These are phyloP conservation scores for Mucuna pruriens DNA, from an alignment of 306 rosid genomes.

Conservation along the genomic window DNA sequence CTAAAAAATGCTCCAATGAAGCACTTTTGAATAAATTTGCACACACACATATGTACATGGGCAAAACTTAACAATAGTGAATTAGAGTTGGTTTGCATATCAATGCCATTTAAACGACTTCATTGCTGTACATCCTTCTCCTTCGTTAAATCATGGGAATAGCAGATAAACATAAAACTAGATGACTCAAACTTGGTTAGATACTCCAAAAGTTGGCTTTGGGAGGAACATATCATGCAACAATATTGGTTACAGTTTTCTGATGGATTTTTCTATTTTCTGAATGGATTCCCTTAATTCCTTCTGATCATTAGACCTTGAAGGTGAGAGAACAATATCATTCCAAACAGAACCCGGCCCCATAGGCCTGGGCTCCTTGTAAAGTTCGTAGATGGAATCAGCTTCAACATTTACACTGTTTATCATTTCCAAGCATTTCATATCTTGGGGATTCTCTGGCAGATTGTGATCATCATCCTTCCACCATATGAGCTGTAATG, in stretches of 20 bases:
- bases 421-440: slow-evolving; percentile 49
- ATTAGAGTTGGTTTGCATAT: not conserved
- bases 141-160: not conserved
- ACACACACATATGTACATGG: not conserved
- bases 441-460: slow-evolving; percentile 61
- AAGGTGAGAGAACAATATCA: slow-evolving; percentile 59
- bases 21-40: not conserved
- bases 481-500: slow-evolving; percentile 70
- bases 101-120: not conserved
- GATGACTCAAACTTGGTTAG: not conserved
- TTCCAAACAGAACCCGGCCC: slow-evolving; percentile 70
- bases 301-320: slow-evolving; percentile 57
- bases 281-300: slow-evolving; percentile 56
- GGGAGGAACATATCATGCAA: not conserved
- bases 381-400: slow-evolving; percentile 72
- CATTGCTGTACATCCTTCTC: not conserved
- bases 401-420: slow-evolving; percentile 67
- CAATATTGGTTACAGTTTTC: not conserved
- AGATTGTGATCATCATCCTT: slow-evolving; percentile 60
- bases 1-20: slow-evolving; percentile 3
- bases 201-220: slow-evolving; percentile 29
- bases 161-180: not conserved
- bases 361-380: slow-evolving; percentile 46
- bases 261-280: slow-evolving; percentile 51
- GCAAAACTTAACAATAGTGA: not conserved